Evolutionary conservation across 352 stramenopile genomes (phyloP), one percentile per base, ranked within the genome.

Genomic region (Thraustochytrium striatum): DNA sequence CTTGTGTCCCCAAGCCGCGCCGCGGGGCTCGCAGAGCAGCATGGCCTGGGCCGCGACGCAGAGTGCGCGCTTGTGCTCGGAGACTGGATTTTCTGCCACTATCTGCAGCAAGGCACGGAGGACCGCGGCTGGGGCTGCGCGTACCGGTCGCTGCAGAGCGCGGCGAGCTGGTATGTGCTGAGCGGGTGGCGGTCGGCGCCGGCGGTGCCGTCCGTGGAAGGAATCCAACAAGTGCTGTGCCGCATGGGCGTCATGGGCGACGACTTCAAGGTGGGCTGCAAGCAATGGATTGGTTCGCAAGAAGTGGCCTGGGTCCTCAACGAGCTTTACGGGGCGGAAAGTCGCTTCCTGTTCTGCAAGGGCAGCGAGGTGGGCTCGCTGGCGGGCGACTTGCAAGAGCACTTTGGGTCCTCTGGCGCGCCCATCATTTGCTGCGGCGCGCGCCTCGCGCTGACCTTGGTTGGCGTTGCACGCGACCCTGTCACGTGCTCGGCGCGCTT

Each of bases 101-200:
- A 95, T 83, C 80, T 91, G 75, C 87, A 92, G 53, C 87, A 95
- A 36, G 72, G 73, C 61, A 81, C 89, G 68, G 89, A 93, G 41
- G 90, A 95, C 81, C 91, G 91, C 52, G 90, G 89, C 50, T 95
- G 90, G 90, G 90, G 90, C 53, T 95, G 90, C 58, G 89, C 90
- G 32, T 95, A 95, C 69, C 85, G 89, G 2, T 93, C 88, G 55
- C 82, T 95, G 39, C 90, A 95, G 79, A 94, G 88, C 38, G 81
- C 94, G 21, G 82, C 90, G 41, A 94, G 89, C 2, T 95, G 89
- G 87, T 84, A 93, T 47, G 82, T 85, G 44, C 70, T 90, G 2
- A 89, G 39, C n/a, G 65, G 65, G 52, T 75, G 5, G 39, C 5
- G 39, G 5, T 5, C 5, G 25, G 19, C 5, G 25, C 5, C 53